Percentiles rank a stretch among this genome's conserved stretches.
phyloP scores from a whole-genome alignment of 2,329 filamentous ascomycete genomes.

The Chalaropsis ovoidea region DNA sequence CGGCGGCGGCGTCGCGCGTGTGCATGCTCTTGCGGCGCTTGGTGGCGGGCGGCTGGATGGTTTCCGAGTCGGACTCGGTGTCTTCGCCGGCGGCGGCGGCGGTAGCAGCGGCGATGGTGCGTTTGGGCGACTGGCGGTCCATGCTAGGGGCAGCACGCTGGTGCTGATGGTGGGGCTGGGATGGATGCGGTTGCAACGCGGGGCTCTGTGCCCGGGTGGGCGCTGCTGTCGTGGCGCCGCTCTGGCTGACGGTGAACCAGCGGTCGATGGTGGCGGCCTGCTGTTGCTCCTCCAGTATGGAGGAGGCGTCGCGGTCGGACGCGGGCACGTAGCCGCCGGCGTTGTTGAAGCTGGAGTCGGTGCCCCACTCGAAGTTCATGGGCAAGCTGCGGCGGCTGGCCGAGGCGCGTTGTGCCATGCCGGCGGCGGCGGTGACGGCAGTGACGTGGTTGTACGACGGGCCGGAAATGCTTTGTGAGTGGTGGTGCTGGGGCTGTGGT shows the following conservation, averaged over 20 bases:
- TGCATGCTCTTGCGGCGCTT: constrained; percentile 22
- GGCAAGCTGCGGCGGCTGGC: constrained; percentile 11
- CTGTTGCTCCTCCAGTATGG: constrained; percentile 40
- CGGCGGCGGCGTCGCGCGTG: constrained; percentile 1
- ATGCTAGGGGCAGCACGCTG: background rate
- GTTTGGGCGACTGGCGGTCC: constrained; percentile 18
- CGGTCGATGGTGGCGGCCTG: constrained; percentile 42
- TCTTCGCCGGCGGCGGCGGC: constrained; percentile 13
- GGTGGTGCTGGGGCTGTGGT: background rate
- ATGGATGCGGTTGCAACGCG: constrained; percentile 39
- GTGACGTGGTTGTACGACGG: background rate
- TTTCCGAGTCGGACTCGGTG: constrained; percentile 20
- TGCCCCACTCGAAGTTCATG: constrained; percentile 53
- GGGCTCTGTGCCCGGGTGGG: constrained; percentile 34
- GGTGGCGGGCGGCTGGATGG: constrained; percentile 17
- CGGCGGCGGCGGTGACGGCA: background rate
- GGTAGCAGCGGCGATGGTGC: constrained; percentile 13
- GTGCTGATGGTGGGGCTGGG: background rate
- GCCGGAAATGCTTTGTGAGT: constrained; percentile 15
- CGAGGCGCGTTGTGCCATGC: background rate
- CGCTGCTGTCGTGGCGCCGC: constrained; percentile 44
- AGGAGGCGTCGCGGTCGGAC: constrained; percentile 40
- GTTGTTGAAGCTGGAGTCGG: constrained; percentile 53
- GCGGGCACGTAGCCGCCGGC: constrained; percentile 50
- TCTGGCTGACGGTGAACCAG: constrained; percentile 48